Conservation (phyloP, 495 filamentous ascomycete species). For the Terfezia boudieri region DNA sequence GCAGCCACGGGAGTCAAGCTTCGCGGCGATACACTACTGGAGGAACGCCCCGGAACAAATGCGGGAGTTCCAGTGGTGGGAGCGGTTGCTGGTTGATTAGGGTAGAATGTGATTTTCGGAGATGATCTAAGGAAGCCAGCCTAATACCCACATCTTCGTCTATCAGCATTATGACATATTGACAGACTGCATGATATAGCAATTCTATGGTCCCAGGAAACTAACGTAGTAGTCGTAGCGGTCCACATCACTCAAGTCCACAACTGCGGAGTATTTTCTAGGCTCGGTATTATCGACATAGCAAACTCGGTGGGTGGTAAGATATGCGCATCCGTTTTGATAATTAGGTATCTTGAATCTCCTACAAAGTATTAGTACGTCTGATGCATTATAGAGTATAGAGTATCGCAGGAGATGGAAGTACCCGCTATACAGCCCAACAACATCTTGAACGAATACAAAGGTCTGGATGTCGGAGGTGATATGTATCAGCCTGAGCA, state of each 20-base stretch:
- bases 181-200: no score
- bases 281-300: constrained; percentile 77
- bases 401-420: constrained; percentile 10
- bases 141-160: constrained; percentile 22
- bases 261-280: constrained; percentile 57
- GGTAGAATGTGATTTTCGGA: constrained; percentile 69
- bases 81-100: constrained; percentile 29
- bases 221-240: constrained; percentile 71
- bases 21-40: constrained; percentile 27
- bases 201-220: neutral
- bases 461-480: constrained; percentile 24
- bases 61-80: constrained; percentile 29
- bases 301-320: constrained; percentile 85
- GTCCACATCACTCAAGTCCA: constrained; percentile 81
- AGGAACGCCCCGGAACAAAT: constrained; percentile 24
- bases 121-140: constrained; percentile 91
- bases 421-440: constrained; percentile 94
- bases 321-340: constrained; percentile 86
- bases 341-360: constrained; percentile 89
- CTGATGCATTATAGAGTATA: no score
- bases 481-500: neutral
- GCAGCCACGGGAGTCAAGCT: constrained; percentile 26
- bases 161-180: no score
- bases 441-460: constrained; percentile 89
- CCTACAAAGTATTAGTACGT: constrained; percentile 24